phyloP scores from a whole-genome alignment of 2,329 filamentous ascomycete species.

The Trichoderma citrinoviride region DNA sequence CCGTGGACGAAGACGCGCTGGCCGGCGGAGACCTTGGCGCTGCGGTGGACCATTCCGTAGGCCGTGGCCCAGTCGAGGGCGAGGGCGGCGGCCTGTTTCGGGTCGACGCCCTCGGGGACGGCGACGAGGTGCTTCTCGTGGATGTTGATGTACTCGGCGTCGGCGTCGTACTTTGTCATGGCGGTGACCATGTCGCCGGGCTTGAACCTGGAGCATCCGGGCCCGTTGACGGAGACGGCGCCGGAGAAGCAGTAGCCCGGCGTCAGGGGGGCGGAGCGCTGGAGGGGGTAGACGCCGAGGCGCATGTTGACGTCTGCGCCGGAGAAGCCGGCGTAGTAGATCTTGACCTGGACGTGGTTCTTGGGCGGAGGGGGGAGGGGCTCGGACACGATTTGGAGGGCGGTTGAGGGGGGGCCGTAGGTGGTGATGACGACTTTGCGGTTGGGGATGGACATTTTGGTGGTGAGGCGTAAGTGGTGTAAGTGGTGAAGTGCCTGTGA shows the following conservation, averaged over 20 bases:
- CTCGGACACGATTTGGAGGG: slow-evolving; percentile 34
- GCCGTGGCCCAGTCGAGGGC: slow-evolving; percentile 47
- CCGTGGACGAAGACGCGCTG: slow-evolving; percentile 51
- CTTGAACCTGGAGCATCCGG: slow-evolving; percentile 31
- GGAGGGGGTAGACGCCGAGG: slow-evolving; percentile 46
- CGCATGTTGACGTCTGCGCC: slow-evolving; percentile 52
- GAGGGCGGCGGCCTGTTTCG: slow-evolving; percentile 41
- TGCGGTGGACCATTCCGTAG: slow-evolving; percentile 38
- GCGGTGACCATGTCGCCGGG: slow-evolving; percentile 37
- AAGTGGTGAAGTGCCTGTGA: not conserved
- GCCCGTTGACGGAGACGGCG: slow-evolving; percentile 39
- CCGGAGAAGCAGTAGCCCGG: slow-evolving; percentile 50
- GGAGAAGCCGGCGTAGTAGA: slow-evolving; percentile 47
- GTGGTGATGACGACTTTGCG: slow-evolving; percentile 46
- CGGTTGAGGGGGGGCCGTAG: slow-evolving; percentile 41
- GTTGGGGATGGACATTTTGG: slow-evolving; percentile 19
- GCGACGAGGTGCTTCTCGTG: slow-evolving; percentile 45
- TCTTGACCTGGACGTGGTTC: slow-evolving; percentile 46
- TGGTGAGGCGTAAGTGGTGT: not conserved
- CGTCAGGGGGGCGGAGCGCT: slow-evolving; percentile 45
- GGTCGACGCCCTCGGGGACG: slow-evolving; percentile 42
- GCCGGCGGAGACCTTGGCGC: slow-evolving; percentile 41
- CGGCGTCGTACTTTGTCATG: slow-evolving; percentile 42
- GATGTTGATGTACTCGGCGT: slow-evolving; percentile 47
- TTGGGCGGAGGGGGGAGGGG: slow-evolving; percentile 40